Percentiles rank a stretch among this genome's conserved stretches.
These are phyloP conservation scores for Paramecium sonneborni DNA, from an alignment of 73 alveolate species.

Conservation along the genomic window DNA sequence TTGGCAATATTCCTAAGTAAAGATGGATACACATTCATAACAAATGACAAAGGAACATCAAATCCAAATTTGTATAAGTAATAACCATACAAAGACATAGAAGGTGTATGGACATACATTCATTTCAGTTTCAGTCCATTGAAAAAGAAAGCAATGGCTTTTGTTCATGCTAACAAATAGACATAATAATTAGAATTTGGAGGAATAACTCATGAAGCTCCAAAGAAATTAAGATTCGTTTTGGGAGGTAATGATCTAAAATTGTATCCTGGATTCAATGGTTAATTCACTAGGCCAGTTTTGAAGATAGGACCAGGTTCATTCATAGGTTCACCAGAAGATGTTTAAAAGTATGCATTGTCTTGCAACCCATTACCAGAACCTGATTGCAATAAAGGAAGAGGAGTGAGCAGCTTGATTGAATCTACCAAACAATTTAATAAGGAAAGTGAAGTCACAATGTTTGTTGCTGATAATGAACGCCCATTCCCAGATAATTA, in stretches of 20 bases:
- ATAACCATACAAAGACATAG: constrained; percentile 21
- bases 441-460: neutral
- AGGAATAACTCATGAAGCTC: constrained; percentile 7
- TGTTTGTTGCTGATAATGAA: constrained; percentile 40
- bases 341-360: neutral
- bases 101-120: constrained; percentile 56
- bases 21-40: constrained; percentile 51
- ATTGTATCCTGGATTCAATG: constrained; percentile 59
- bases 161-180: neutral
- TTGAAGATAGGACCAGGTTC: constrained; percentile 54
- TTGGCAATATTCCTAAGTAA: constrained; percentile 3
- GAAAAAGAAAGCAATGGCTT: constrained; percentile 3
- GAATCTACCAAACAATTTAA: neutral
- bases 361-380: constrained; percentile 53
- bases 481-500: constrained; percentile 25
- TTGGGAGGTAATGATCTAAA: constrained; percentile 51
- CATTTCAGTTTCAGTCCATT: constrained; percentile 22
- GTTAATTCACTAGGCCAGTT: constrained; percentile 43
- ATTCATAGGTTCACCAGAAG: constrained; percentile 33
- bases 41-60: neutral
- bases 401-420: neutral
- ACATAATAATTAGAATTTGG: neutral
- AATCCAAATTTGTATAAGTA: constrained; percentile 23
- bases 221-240: constrained; percentile 41
- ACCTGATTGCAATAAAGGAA: constrained; percentile 17